Percentiles rank a stretch among this genome's conserved stretches.
Evolutionary conservation across 352 stramenopile species (phyloP).

Genomic region (Phytophthora europaea): DNA sequence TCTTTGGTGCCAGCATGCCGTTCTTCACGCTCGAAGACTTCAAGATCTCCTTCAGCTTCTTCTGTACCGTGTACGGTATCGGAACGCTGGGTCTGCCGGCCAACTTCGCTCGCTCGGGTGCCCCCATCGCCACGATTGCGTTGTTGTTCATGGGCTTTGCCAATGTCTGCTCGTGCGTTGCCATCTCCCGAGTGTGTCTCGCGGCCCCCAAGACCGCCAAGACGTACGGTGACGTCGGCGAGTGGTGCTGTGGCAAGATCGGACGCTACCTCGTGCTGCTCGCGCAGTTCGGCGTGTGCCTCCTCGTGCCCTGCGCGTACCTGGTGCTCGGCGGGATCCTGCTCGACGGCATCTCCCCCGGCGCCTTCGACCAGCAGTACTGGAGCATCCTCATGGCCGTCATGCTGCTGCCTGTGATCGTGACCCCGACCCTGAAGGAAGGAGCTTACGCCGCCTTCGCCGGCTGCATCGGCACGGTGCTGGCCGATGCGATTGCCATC

Average conservation of each 20-base stretch:
- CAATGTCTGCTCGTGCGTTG: conserved; percentile 58
- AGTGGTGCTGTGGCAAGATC: conserved; percentile 49
- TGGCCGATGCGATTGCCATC: conserved; percentile 55
- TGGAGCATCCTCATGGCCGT: conserved; percentile 62
- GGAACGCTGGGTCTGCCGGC: conserved; percentile 58
- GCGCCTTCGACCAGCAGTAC: conserved; percentile 41
- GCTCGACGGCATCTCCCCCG: conserved; percentile 51
- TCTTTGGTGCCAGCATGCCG: conserved; percentile 27
- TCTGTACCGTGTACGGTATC: conserved; percentile 61
- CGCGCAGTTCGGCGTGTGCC: conserved; percentile 53
- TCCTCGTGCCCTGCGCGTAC: conserved; percentile 56
- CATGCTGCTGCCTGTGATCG: conserved; percentile 52
- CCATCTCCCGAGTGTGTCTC: conserved; percentile 56
- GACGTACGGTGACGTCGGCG: conserved; percentile 61
- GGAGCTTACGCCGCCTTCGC: conserved; percentile 50
- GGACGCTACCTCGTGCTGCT: conserved; percentile 55
- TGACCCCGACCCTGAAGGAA: conserved; percentile 62
- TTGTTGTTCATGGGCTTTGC: conserved; percentile 55
- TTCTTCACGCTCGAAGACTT: conserved; percentile 55
- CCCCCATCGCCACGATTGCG: conserved; percentile 46
- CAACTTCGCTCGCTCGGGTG: conserved; percentile 55
- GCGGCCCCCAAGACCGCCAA: conserved; percentile 53
- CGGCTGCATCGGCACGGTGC: conserved; percentile 51
- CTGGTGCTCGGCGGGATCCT: conserved; percentile 60
- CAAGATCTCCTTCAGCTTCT: conserved; percentile 61